A percentile compares a stretch with the other conserved stretches of the same genome.
Evolutionary conservation across 257 asterid genomes (phyloP).

Genomic region (Nicotiana undulata): DNA sequence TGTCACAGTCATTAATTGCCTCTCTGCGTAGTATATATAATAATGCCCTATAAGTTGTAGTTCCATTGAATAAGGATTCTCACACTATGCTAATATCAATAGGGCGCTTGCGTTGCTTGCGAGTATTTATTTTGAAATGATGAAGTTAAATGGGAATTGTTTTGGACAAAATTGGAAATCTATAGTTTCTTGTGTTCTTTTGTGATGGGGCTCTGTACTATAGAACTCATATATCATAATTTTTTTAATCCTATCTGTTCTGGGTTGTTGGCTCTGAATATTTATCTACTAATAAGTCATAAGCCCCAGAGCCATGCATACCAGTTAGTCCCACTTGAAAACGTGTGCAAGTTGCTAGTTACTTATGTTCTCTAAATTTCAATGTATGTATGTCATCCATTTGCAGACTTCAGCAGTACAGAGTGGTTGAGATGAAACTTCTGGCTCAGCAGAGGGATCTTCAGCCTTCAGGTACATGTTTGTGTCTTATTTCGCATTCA

Average conservation of each 20-base stretch:
- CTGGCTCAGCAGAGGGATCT: slow-evolving; percentile 51
- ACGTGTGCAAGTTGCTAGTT: background rate
- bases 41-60: background rate
- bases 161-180: background rate
- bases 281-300: background rate
- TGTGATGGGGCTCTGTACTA: background rate
- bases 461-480: slow-evolving; percentile 53
- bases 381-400: background rate
- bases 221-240: background rate
- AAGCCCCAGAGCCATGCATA: background rate
- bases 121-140: background rate
- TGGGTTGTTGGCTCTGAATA: background rate
- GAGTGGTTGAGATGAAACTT: slow-evolving; percentile 57
- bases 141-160: background rate
- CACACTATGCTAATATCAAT: background rate
- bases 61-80: background rate
- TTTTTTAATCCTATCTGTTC: background rate
- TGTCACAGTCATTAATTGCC: too few relatives aligned
- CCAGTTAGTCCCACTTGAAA: background rate
- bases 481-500: background rate
- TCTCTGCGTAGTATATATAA: background rate
- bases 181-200: background rate
- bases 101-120: background rate
- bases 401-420: slow-evolving; percentile 52
- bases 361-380: background rate